These are phyloP conservation scores for Plasmopara muralis DNA, from an alignment of 352 stramenopile genomes.

Conservation along the genomic window DNA sequence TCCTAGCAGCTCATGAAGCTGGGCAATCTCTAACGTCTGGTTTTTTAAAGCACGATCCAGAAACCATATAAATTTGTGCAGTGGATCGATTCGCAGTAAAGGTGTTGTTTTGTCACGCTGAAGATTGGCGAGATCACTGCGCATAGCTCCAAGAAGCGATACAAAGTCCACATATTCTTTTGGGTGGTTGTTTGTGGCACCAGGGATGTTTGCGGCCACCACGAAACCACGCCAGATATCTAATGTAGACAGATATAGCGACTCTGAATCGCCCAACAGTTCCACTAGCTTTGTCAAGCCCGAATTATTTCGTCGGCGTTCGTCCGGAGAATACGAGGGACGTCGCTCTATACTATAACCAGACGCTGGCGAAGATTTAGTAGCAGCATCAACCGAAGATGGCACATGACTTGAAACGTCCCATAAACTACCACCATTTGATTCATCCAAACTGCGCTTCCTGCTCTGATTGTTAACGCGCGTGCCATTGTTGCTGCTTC, in stretches of 20 bases:
- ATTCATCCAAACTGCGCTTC: slow-evolving; percentile 31
- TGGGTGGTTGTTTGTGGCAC: slow-evolving; percentile 40
- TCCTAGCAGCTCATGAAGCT: slow-evolving; percentile 65
- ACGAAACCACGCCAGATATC: slow-evolving; percentile 79
- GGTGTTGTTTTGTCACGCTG: slow-evolving; percentile 73
- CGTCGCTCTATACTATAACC: slow-evolving; percentile 25
- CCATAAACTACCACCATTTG: slow-evolving; percentile 37
- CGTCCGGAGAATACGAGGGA: slow-evolving; percentile 41
- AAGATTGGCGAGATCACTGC: slow-evolving; percentile 69
- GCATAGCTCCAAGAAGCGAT: slow-evolving; percentile 72
- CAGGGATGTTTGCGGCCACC: slow-evolving; percentile 60
- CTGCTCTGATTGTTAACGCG: slow-evolving; percentile 14
- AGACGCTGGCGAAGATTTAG: slow-evolving; percentile 20
- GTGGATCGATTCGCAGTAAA: slow-evolving; percentile 59
- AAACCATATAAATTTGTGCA: slow-evolving; percentile 89
- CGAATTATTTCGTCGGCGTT: slow-evolving; percentile 60
- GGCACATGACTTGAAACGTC: slow-evolving; percentile 70
- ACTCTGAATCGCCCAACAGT: slow-evolving; percentile 78
- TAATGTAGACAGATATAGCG: slow-evolving; percentile 70
- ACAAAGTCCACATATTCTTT: slow-evolving; percentile 85
- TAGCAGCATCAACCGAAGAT: slow-evolving; percentile 23
- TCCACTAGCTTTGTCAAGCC: slow-evolving; percentile 59
- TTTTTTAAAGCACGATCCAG: slow-evolving; percentile 76
- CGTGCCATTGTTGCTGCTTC: slow-evolving; percentile 21
- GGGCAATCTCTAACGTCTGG: slow-evolving; percentile 52